Evolutionary conservation across 768 basidiomycete species (phyloP), one percentile per base, ranked within the genome.

Genomic region (Nidularia sp.): DNA sequence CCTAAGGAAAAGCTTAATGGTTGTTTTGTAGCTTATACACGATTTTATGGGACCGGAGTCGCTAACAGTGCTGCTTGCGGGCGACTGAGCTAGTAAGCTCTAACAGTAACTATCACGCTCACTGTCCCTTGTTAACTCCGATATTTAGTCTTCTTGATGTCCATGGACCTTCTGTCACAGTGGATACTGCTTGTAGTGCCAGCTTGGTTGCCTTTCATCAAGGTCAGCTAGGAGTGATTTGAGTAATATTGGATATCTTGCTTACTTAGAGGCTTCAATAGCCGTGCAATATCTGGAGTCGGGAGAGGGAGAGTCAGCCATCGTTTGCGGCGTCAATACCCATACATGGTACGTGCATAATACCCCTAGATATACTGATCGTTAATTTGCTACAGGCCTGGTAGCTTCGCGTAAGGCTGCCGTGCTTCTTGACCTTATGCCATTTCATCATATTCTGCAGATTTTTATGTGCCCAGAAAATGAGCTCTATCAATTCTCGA

Each of bases 151-250:
- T 70, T 6, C 58, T 71, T 25, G 70, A 71, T 45, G 56, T 70
- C 12, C 66, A 69, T 47, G 70, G 70, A 12, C 70, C 70, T 5
- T 71, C 70, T 6, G 49, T 68, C 8, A 64, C 68, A 7, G 56
- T 68, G 15, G 68, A 70, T 42, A 71, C 68, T 13, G 70, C 68
- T 3, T 71, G 70, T 53, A 67, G 67, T 47, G 61, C 67, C 6
- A 66, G 70, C 6, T 53, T 71, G 48, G 65, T 71, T 33, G 67
- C 64, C 2, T 58, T 71, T 32, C 64, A 71, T 48, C 63, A 67
- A 51, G 69, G 69, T 68, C 18, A 18, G 18, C 18, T 18, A 18
- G 18, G 18, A 18, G 18, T 18, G 18, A 18, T 18, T 18, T 18
- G 53, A 22, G 36, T 18, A 47, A 39, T 44, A 22, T 10, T 42